These are phyloP conservation scores for Leccinum huronense DNA, from an alignment of 1,284 basidiomycete genomes.

Conservation along the genomic window DNA sequence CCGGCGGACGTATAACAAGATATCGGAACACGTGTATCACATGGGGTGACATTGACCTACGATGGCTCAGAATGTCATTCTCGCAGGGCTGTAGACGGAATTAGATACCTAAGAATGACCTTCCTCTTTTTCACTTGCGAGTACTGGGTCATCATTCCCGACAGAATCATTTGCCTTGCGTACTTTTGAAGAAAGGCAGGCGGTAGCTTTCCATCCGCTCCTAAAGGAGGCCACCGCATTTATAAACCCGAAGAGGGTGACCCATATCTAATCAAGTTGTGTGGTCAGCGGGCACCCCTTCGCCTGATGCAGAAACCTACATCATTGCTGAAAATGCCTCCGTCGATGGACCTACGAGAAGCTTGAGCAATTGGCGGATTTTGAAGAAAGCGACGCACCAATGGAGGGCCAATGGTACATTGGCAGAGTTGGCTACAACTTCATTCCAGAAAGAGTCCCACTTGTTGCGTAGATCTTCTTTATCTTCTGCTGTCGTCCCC, in stretches of 20 bases:
- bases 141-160: constrained; percentile 13
- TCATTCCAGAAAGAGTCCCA: constrained; percentile 76
- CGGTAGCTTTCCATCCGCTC: constrained; percentile 74
- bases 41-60: background rate
- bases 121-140: constrained; percentile 15
- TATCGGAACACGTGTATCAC: background rate
- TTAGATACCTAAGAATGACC: constrained; percentile 8
- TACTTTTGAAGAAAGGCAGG: constrained; percentile 38
- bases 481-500: constrained; percentile 48
- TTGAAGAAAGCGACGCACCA: constrained; percentile 53
- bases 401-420: constrained; percentile 79
- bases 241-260: constrained; percentile 60
- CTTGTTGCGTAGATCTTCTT: constrained; percentile 53
- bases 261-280: constrained; percentile 49
- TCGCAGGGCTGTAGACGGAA: background rate
- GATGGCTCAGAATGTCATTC: background rate
- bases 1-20: background rate
- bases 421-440: constrained; percentile 68
- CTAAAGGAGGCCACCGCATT: constrained; percentile 66
- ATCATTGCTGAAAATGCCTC: constrained; percentile 63
- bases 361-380: constrained; percentile 4
- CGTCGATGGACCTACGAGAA: constrained; percentile 59
- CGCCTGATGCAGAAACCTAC: constrained; percentile 37
- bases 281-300: constrained; percentile 1
- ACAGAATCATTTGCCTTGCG: background rate